Percentiles rank a stretch among this genome's conserved stretches.
Conservation (phyloP, 768 basidiomycete species). For the Xanthoconium stramineum region DNA sequence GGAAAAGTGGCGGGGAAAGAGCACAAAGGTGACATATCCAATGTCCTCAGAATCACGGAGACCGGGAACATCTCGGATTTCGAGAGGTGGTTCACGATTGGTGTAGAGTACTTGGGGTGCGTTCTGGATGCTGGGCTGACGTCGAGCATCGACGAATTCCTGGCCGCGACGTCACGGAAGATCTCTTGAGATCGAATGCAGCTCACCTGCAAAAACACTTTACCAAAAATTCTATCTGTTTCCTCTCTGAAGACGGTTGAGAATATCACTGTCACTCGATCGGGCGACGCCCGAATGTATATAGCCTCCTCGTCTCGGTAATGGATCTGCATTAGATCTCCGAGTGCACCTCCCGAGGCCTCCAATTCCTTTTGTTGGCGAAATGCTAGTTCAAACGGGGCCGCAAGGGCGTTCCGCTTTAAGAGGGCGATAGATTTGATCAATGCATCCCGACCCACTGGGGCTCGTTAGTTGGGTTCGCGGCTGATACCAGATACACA, state of each 20-base stretch:
- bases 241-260: slow-evolving; percentile 96
- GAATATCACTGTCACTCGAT: slow-evolving; percentile 97
- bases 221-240: slow-evolving; percentile 94
- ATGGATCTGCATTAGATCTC: slow-evolving; percentile 88
- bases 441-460: slow-evolving; percentile 78
- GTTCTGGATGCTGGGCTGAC: slow-evolving; percentile 88
- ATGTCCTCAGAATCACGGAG: slow-evolving; percentile 82
- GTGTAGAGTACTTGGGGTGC: slow-evolving; percentile 97
- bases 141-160: slow-evolving; percentile 99
- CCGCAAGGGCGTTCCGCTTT: slow-evolving; percentile 91
- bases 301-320: slow-evolving; percentile 98
- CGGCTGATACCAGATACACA: slow-evolving; percentile 34
- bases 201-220: slow-evolving; percentile 92
- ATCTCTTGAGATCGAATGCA: not conserved
- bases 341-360: slow-evolving; percentile 57
- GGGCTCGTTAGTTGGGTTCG: slow-evolving; percentile 6
- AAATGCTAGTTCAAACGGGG: slow-evolving; percentile 92
- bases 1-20: slow-evolving; percentile 94
- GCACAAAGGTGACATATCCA: slow-evolving; percentile 96
- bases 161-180: slow-evolving; percentile 28
- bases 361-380: slow-evolving; percentile 81
- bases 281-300: slow-evolving; percentile 87
- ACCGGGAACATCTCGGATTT: slow-evolving; percentile 84
- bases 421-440: slow-evolving; percentile 79
- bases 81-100: slow-evolving; percentile 93